Evolutionary conservation across 2,329 filamentous ascomycete species (phyloP), one percentile per base, ranked within the genome.

Genomic region (Aspergillus proliferans): DNA sequence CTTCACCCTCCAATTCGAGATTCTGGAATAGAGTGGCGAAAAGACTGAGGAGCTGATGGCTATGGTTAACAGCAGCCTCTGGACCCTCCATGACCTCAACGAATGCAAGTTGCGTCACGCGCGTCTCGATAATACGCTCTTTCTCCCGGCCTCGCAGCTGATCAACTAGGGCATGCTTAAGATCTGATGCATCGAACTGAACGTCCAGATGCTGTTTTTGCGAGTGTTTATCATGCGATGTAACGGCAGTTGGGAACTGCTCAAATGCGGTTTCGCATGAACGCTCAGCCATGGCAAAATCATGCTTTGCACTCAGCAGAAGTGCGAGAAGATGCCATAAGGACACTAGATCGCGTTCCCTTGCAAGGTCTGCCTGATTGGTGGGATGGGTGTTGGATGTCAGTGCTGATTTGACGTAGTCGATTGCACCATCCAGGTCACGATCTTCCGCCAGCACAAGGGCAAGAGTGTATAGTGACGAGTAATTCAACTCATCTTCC

Each of bases 251-350:
- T 47, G 85, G 83, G 60, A 95, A 94, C 62, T 95, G 88, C 57
- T 95, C 90, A 63, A 97, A 87, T 3, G 90, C 91, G 22, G 88
- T 90, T 64, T 95, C 89, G 58, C 91, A 97, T 28, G 90, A 86
- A 60, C 85, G 84, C 24, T 82, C 80, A 2, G 93, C 91, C 66
- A 87, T 86, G 45, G 82, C 74, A 59, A 87, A 95, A 54, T 96
- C 90, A 56, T 95, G 87, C 55, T 87, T 84, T 1, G 90, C 88
- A 56, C 88, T 95, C 26, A 97, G 72, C 19, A 97, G 76, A 21
- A 98, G 76, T 0, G 89, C 85, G 43, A 98, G 77, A 14, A 98
- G 77, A 73, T 98, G 93, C 91, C 93, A 96, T 21, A 96, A 71
- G 2, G 91, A 85, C 21, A 97, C 83, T n/a, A 82, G 61, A 52